Evolutionary conservation across 1,284 basidiomycete genomes (phyloP).

Genomic region (Cerioporus squamosus): DNA sequence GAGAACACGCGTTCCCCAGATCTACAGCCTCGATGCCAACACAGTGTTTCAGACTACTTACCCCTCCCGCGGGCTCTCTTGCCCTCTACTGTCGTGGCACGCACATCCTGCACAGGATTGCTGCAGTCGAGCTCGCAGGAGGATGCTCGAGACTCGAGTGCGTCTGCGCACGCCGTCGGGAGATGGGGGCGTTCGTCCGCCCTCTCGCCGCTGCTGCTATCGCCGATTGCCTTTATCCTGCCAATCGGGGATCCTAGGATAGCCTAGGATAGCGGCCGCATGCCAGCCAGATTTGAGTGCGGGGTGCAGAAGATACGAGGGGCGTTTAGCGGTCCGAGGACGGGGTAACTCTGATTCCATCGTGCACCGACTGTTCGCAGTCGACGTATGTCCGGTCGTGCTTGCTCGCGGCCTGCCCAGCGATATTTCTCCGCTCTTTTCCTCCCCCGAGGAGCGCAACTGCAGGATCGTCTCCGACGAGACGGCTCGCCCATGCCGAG

Average conservation of each 20-base stretch:
- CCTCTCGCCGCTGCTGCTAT: too few relatives aligned
- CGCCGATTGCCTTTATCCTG: conserved; percentile 17
- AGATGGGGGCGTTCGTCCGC: not conserved
- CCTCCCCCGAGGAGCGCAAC: too few relatives aligned
- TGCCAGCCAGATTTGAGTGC: not conserved
- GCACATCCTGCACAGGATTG: not conserved
- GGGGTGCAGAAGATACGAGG: not conserved
- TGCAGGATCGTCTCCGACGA: too few relatives aligned
- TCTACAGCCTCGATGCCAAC: not conserved
- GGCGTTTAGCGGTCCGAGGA: conserved; percentile 7
- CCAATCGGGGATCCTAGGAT: conserved; percentile 11
- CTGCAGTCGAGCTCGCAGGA: not conserved
- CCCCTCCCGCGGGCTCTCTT: not conserved
- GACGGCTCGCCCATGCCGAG: too few relatives aligned
- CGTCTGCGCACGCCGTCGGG: not conserved
- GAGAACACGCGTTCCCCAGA: conserved; percentile 1
- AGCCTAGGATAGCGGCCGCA: conserved; percentile 11
- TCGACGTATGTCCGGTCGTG: not conserved
- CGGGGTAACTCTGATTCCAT: conserved; percentile 6
- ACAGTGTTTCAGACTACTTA: conserved; percentile 1
- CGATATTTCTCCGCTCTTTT: too few relatives aligned
- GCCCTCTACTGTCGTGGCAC: not conserved
- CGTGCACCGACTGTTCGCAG: not conserved
- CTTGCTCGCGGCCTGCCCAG: too few relatives aligned
- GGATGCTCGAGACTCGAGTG: not conserved